phyloP scores from a whole-genome alignment of 257 asterid genomes.

The Schizonepeta tenuifolia region DNA sequence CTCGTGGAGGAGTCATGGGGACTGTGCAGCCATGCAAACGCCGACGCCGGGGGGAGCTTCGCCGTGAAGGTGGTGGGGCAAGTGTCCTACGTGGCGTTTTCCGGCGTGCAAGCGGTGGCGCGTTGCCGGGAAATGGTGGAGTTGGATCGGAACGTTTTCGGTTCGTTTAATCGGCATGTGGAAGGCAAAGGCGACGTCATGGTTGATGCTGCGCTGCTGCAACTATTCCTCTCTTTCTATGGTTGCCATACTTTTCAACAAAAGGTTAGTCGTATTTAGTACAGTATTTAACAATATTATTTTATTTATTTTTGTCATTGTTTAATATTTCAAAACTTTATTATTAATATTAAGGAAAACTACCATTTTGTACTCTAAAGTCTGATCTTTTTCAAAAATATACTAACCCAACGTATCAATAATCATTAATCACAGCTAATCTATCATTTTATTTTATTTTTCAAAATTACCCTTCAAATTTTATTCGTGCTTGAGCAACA shows the following conservation, averaged over 20 bases:
- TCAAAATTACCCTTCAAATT: no score
- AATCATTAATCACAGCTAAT: no score
- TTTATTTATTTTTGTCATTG: no score
- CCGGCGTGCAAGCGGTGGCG: slow-evolving; percentile 53
- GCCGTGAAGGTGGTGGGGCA: slow-evolving; percentile 42
- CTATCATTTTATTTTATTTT: no score
- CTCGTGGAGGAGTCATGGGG: slow-evolving; percentile 70
- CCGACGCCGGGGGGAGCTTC: slow-evolving; percentile 43
- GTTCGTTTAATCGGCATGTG: slow-evolving; percentile 25
- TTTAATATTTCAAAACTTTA: no score
- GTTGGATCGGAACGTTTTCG: slow-evolving; percentile 44
- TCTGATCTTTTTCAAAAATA: no score
- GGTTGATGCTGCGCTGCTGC: slow-evolving; percentile 63
- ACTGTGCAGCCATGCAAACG: slow-evolving; percentile 53
- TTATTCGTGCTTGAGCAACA: no score
- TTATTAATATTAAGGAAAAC: no score
- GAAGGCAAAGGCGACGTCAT: slow-evolving; percentile 38
- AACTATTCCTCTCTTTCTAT: slow-evolving; percentile 52
- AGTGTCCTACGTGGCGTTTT: slow-evolving; percentile 63
- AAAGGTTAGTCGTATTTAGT: slow-evolving; percentile 53
- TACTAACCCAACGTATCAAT: no score
- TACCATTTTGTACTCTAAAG: no score
- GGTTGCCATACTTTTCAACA: slow-evolving; percentile 40
- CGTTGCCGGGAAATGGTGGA: slow-evolving; percentile 51
- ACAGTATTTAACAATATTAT: no score